phyloP scores from a whole-genome alignment of 306 rosid genomes.

The Coriaria nepalensis region DNA sequence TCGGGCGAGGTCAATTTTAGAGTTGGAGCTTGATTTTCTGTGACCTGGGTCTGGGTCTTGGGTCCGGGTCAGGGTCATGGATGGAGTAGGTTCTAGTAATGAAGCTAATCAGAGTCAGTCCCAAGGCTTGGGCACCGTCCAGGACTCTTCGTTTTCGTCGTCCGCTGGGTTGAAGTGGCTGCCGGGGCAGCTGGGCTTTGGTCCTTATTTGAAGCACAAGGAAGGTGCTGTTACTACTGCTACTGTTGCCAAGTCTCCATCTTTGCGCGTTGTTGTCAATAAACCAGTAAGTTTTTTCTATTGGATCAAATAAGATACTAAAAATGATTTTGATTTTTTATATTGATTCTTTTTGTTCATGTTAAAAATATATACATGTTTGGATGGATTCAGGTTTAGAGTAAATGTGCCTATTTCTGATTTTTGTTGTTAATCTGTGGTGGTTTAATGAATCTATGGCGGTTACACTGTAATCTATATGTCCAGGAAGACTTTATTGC shows the following conservation, averaged over 20 bases:
- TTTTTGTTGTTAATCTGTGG: too few relatives aligned
- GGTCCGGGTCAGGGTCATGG: constrained; percentile 49
- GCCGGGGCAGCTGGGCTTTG: constrained; percentile 45
- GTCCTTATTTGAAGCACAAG: constrained; percentile 29
- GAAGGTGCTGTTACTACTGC: constrained; percentile 6
- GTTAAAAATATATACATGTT: neutral
- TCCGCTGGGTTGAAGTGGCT: constrained; percentile 32
- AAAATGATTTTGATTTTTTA: neutral
- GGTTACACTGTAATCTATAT: too few relatives aligned
- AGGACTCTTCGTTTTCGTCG: constrained; percentile 15
- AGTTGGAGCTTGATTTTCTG: constrained; percentile 32
- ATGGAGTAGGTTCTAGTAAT: constrained; percentile 45
- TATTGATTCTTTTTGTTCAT: neutral
- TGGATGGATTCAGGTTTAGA: too few relatives aligned
- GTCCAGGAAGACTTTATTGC: too few relatives aligned
- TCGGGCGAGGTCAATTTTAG: constrained; percentile 28
- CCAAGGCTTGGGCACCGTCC: constrained; percentile 13
- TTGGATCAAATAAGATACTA: too few relatives aligned
- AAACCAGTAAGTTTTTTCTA: constrained; percentile 46
- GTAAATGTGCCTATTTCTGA: too few relatives aligned
- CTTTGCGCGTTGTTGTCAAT: constrained; percentile 41
- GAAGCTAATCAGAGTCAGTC: constrained; percentile 32
- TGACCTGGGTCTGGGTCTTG: constrained; percentile 33
- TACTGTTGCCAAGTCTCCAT: constrained; percentile 22
- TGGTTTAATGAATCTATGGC: too few relatives aligned